Evolutionary conservation across 306 rosid genomes (phyloP), one percentile per base, ranked within the genome.

Genomic region (Rosa lucieae): DNA sequence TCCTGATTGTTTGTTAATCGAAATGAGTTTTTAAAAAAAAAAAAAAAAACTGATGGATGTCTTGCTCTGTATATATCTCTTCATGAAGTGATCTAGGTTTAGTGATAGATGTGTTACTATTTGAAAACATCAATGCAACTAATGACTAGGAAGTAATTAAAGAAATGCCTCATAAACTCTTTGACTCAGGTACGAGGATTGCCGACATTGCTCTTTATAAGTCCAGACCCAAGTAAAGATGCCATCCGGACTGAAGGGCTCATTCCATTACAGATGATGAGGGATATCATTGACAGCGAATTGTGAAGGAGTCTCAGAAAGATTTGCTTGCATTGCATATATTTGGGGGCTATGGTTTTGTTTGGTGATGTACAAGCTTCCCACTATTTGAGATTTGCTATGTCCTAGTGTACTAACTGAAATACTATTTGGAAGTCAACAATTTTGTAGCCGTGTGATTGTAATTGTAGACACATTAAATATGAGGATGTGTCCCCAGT

Each of bases 191-290:
- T 93, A 61, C 83, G 98, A 49, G 97, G 97, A n/a, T 74, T 95
- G 85, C 99, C 99, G 0, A 95, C 98, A 3, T 76, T 95, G 11
- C 87, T 90, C 69, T 95, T 95, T 37, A 84, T 92, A 17, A 90
- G 99, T 79, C 96, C 99, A 3, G 92, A 91, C 84, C 88, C 97
- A 20, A 89, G 67, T 18, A 95, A 95, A 89, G 94, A 93, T 10
- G 98, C 97, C 8, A 91, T 92, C 75, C 86, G 96, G 42, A 95
- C 98, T 0, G 99, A 93, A 83, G 99, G 97, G 62, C 97, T 93
- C 75, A 84, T 95, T 66, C 98, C 99, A 12, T 86, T 95, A 65
- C 97, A 95, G 82, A 93, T 93, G 97, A 93, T 93, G 98, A 83
- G 98, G 39, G 98, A 95, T 47, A 93, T 93, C 72, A 81, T 95